Conservation (phyloP, 805 yeast genomes). For the Metschnikowia cubensis region DNA sequence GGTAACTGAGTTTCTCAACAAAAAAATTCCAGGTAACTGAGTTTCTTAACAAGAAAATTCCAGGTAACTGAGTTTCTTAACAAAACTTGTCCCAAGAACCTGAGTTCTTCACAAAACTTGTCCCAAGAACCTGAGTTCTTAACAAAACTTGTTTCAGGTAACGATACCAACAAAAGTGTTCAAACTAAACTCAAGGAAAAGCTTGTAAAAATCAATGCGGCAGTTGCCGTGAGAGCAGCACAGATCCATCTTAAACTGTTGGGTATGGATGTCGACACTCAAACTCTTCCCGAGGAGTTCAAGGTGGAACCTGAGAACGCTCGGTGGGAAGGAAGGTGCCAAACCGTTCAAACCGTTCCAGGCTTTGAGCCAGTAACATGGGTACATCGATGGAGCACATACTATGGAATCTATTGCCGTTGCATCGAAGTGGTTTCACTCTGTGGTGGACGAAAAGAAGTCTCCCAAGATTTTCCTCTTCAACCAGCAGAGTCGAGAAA, state of each 20-base stretch:
- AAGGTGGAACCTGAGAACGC: slow-evolving; percentile 60
- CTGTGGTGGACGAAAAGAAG: slow-evolving; percentile 11
- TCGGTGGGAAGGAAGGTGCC: slow-evolving; percentile 96
- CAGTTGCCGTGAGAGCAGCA: slow-evolving; percentile 75
- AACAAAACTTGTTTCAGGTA: too few relatives aligned
- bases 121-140: too few relatives aligned
- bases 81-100: too few relatives aligned
- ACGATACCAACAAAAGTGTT: too few relatives aligned
- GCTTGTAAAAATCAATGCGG: slow-evolving; percentile 55
- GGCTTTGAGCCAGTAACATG: slow-evolving; percentile 52
- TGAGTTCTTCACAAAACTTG: too few relatives aligned
- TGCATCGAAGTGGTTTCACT: slow-evolving; percentile 76
- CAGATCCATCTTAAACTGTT: slow-evolving; percentile 52
- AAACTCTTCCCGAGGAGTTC: slow-evolving; percentile 47
- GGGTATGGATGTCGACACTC: slow-evolving; percentile 31
- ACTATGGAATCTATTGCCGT: slow-evolving; percentile 82
- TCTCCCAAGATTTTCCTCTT: slow-evolving; percentile 60
- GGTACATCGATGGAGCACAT: slow-evolving; percentile 92
- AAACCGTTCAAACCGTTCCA: slow-evolving; percentile 49
- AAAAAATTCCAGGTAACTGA: too few relatives aligned
- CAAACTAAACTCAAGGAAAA: too few relatives aligned
- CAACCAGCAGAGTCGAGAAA: slow-evolving; percentile 92
- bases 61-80: too few relatives aligned
- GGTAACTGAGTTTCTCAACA: too few relatives aligned
- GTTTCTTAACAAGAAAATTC: too few relatives aligned